Percentiles rank a stretch among this genome's conserved stretches.
phyloP scores from a whole-genome alignment of 225 moss, liverwort and hornwort genomes.

The Polytrichum formosum region DNA sequence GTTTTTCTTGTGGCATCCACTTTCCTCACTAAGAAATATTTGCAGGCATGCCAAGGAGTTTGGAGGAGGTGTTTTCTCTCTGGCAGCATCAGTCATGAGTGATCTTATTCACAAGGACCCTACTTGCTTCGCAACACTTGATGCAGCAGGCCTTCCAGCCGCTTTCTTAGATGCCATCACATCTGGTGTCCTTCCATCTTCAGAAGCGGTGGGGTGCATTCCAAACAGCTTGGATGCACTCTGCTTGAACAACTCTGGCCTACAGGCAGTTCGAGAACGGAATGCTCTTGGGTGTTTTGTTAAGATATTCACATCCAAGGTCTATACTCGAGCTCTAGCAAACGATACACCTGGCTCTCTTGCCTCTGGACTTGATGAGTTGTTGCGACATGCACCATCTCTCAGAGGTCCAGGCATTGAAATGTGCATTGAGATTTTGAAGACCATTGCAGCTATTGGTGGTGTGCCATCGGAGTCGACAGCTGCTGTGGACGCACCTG shows the following conservation, averaged over 20 bases:
- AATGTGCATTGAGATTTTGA: constrained; percentile 96
- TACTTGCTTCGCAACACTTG: constrained; percentile 86
- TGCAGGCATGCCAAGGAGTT: constrained; percentile 84
- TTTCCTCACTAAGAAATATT: too few relatives aligned
- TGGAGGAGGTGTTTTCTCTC: constrained; percentile 93
- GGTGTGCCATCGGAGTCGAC: constrained; percentile 61
- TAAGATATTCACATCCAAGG: constrained; percentile 89
- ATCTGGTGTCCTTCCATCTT: constrained; percentile 80
- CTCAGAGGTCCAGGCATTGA: constrained; percentile 90
- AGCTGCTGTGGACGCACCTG: constrained; percentile 23
- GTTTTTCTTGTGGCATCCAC: too few relatives aligned
- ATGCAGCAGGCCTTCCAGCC: constrained; percentile 77
- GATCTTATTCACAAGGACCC: constrained; percentile 98
- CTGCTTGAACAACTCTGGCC: constrained; percentile 80
- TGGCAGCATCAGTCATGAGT: constrained; percentile 99
- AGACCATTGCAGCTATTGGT: constrained; percentile 75
- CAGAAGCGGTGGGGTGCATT: constrained; percentile 96
- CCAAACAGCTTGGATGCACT: constrained; percentile 97
- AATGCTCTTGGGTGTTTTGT: constrained; percentile 96
- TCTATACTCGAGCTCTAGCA: constrained; percentile 82
- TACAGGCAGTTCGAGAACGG: constrained; percentile 89
- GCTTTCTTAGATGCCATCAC: constrained; percentile 89
- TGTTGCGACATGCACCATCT: constrained; percentile 94
- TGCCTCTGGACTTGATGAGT: constrained; percentile 91
- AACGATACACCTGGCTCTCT: constrained; percentile 98